Evolutionary conservation across 305 asterid genomes (phyloP), one percentile per base, ranked within the genome.

Genomic region (Fraxinus greggii): DNA sequence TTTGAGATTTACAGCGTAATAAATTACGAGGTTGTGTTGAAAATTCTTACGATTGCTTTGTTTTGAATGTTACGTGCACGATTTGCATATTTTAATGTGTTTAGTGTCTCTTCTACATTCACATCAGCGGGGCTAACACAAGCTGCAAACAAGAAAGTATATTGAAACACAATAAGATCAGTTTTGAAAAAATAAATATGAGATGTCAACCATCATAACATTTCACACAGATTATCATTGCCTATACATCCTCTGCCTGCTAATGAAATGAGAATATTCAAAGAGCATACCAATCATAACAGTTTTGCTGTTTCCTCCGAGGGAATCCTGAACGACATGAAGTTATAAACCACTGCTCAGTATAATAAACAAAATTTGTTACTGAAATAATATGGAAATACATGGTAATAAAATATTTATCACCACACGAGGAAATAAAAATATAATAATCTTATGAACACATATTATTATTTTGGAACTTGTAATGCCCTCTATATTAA

Each of bases 221-320:
- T 38, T 38, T 38, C 2, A 1, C 45, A 8, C 24, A 81, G 36
- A 36, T 21, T n/a, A 40, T 45, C 5, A 48, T 17, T 32, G 28
- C 15, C 73, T 13, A 75, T 8, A 38, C n/a, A n/a, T 33, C 59
- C 15, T 28, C 51, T 72, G 40, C 51, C 78, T 36, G 32, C 54
- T 45, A 77, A 75, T 19, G 35, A 79, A 67, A 63, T 35, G 42
- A 76, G 40, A 81, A 56, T 32, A 74, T 75, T 38, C 59, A 56
- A 35, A 45, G 78, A 85, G 21, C 87, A 75, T 94, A 95, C 99
- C 99, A 13, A 96, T 96, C 99, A 94, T 94, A 76, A 96, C 86
- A 10, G 99, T 96, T 90, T 92, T 96, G 94, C 98, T 84, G 87
- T 96, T 96, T 69, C 99, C 99, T 3, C 99, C 99, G 36, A 94